These are phyloP conservation scores for Termitomyces sp. DNA, from an alignment of 768 basidiomycete genomes.

Conservation along the genomic window DNA sequence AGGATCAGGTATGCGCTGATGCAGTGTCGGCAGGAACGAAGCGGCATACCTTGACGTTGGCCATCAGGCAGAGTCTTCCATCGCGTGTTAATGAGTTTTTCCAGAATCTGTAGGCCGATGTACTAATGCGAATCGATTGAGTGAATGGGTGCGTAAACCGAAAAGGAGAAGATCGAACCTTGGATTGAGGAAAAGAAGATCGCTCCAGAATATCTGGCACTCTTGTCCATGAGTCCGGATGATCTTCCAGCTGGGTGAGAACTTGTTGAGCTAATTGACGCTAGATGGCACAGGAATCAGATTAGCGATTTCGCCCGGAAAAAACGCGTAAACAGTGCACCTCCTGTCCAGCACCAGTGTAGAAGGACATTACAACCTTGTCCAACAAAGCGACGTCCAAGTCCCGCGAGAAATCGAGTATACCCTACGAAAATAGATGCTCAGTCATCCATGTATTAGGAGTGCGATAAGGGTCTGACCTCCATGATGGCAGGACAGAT, in stretches of 20 bases:
- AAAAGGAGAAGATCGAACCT: constrained; percentile 38
- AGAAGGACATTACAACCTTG: constrained; percentile 90
- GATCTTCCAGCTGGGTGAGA: constrained; percentile 93
- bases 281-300: constrained; percentile 36
- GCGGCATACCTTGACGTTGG: constrained; percentile 73
- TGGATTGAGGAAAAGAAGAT: constrained; percentile 81
- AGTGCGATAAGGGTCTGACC: constrained; percentile 25
- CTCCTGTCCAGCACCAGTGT: constrained; percentile 68
- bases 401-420: constrained; percentile 91
- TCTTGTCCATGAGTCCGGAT: constrained; percentile 95
- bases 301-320: constrained; percentile 17
- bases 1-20: not conserved
- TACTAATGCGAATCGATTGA: constrained; percentile 47
- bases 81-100: constrained; percentile 88
- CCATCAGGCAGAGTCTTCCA: constrained; percentile 97
- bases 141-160: not conserved
- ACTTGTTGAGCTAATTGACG: constrained; percentile 94
- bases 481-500: constrained; percentile 38
- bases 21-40: not conserved
- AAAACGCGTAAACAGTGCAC: constrained; percentile 37
- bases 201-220: constrained; percentile 91
- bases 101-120: constrained; percentile 94
- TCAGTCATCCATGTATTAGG: constrained; percentile 18
- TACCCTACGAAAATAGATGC: constrained; percentile 43
- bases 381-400: constrained; percentile 93